Percentiles rank a stretch among this genome's conserved stretches.
Conservation (phyloP, 768 basidiomycete genomes). For the Mycena pura region DNA sequence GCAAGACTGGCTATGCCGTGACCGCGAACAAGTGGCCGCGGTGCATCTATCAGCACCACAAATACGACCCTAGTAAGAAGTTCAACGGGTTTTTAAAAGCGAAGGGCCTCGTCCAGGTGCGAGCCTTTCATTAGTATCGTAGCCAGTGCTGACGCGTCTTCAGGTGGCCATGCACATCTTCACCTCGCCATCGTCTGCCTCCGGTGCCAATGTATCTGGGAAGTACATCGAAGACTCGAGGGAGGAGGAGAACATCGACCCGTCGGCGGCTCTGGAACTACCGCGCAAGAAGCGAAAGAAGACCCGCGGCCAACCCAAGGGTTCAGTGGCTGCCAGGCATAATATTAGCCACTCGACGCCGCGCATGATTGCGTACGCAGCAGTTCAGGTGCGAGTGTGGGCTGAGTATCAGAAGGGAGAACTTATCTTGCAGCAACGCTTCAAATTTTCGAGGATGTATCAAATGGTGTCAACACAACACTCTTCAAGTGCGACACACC, state of each 20-base stretch:
- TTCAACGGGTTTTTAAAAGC: constrained; percentile 31
- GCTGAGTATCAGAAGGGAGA: not conserved
- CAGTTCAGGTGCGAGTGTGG: constrained; percentile 31
- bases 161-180: constrained; percentile 18
- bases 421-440: constrained; percentile 29
- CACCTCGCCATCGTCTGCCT: not conserved
- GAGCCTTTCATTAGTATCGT: not conserved
- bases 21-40: constrained; percentile 20
- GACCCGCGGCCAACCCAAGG: not conserved
- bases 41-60: constrained; percentile 24
- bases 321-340: constrained; percentile 11
- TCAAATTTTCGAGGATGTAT: constrained; percentile 31
- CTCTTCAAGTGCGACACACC: too few relatives aligned
- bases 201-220: not conserved
- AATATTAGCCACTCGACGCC: constrained; percentile 30
- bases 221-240: not conserved
- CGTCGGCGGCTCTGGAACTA: not conserved
- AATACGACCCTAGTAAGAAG: constrained; percentile 13
- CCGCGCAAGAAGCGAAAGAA: not conserved
- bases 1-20: constrained; percentile 10
- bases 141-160: not conserved
- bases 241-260: not conserved
- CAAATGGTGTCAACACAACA: too few relatives aligned
- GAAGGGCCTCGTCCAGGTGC: constrained; percentile 30
- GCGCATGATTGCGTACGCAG: constrained; percentile 38